Percentiles rank a stretch among this genome's conserved stretches.
Evolutionary conservation across 2,329 filamentous ascomycete species (phyloP).

Genomic region (Acrocalymma vagum): DNA sequence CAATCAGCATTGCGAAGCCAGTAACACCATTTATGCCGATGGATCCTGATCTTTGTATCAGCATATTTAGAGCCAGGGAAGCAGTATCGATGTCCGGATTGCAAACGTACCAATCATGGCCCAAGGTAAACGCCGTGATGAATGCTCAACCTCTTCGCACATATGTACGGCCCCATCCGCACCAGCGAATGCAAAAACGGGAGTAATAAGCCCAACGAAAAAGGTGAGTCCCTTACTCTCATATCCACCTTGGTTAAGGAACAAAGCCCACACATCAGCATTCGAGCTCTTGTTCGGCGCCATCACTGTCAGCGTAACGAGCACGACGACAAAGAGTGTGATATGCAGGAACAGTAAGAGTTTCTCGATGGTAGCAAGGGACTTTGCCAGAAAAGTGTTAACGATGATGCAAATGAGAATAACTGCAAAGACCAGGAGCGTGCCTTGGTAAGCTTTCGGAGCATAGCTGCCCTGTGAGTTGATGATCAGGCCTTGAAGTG

Average conservation of each 20-base stretch:
- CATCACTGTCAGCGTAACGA: conserved; percentile 54
- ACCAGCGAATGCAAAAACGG: conserved; percentile 32
- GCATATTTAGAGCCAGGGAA: conserved; percentile 23
- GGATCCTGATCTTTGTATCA: conserved; percentile 22
- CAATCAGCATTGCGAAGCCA: conserved; percentile 38
- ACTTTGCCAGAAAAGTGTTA: conserved; percentile 52
- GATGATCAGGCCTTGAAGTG: conserved; percentile 31
- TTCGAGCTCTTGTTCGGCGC: conserved; percentile 47
- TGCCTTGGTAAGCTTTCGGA: conserved; percentile 56
- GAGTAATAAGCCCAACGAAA: conserved; percentile 45
- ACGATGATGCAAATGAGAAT: conserved; percentile 44
- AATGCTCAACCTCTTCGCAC: conserved; percentile 21
- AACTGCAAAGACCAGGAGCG: conserved; percentile 55
- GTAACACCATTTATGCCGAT: conserved; percentile 41
- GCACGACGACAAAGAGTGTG: conserved; percentile 56
- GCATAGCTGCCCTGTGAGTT: conserved; percentile 49
- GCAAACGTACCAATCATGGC: too few relatives aligned
- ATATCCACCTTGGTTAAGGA: conserved; percentile 54
- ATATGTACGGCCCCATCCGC: conserved; percentile 24
- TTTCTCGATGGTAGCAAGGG: conserved; percentile 55
- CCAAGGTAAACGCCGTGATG: too few relatives aligned
- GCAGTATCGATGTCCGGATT: too few relatives aligned
- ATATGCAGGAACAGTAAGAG: conserved; percentile 56
- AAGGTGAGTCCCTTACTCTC: conserved; percentile 46
- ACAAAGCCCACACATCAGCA: conserved; percentile 53